Conservation (phyloP, 2,329 filamentous ascomycete genomes). For the Meredithiella fracta region DNA sequence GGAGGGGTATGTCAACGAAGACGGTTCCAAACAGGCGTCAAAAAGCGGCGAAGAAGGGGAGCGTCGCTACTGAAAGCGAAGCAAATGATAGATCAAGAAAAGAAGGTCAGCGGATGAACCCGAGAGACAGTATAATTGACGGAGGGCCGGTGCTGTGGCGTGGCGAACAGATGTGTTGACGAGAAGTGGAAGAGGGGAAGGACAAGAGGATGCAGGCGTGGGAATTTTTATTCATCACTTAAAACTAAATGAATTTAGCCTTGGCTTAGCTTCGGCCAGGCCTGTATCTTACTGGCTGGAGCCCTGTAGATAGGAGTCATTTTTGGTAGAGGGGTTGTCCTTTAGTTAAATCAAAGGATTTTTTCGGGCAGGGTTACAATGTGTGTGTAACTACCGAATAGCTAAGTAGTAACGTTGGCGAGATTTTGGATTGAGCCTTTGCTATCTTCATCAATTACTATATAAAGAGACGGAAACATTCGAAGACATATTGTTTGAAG, state of each 20-base stretch:
- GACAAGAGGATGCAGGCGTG: not conserved
- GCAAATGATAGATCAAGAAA: constrained; percentile 10
- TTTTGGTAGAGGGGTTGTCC: not conserved
- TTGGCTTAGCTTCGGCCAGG: not conserved
- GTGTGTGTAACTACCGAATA: not conserved
- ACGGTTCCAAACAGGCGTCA: not conserved
- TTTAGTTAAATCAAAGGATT: not conserved
- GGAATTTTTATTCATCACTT: not conserved
- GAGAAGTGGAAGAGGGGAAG: constrained; percentile 10
- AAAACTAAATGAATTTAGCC: not conserved
- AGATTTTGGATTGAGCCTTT: too few relatives aligned
- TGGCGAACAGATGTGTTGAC: constrained; percentile 11
- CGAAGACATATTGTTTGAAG: too few relatives aligned
- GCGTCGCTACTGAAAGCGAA: constrained; percentile 11
- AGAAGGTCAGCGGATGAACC: constrained; percentile 13
- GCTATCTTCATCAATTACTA: too few relatives aligned
- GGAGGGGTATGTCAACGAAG: not conserved
- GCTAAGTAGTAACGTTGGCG: not conserved
- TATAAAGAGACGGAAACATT: too few relatives aligned
- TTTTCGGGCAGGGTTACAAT: not conserved
- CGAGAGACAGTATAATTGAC: constrained; percentile 11
- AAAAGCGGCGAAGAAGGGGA: constrained; percentile 10
- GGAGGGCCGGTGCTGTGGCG: constrained; percentile 14
- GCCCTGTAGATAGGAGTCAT: not conserved
- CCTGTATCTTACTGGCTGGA: not conserved